A percentile compares a stretch with the other conserved stretches of the same genome.
Conservation (phyloP, 2,329 filamentous ascomycete genomes). For the Periconia macrospinosa region DNA sequence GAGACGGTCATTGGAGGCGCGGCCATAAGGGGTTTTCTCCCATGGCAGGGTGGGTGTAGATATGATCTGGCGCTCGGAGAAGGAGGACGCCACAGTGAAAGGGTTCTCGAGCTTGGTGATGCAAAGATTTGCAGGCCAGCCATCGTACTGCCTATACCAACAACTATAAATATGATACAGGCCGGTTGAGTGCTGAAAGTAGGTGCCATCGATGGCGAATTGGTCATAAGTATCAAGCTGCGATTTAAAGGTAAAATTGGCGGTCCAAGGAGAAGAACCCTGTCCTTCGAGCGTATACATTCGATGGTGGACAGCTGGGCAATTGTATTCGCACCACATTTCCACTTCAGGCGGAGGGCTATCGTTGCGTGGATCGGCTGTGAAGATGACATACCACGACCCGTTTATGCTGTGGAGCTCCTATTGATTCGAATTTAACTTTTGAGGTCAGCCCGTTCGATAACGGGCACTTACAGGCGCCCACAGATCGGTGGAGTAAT, state of each 20-base stretch:
- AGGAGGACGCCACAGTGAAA: constrained; percentile 50
- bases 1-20: constrained; percentile 49
- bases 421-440: no score
- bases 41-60: constrained; percentile 52
- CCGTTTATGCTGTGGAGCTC: constrained; percentile 52
- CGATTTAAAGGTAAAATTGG: constrained; percentile 48
- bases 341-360: constrained; percentile 51
- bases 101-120: constrained; percentile 54
- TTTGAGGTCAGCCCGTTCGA: no score
- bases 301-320: constrained; percentile 54
- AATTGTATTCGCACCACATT: constrained; percentile 53
- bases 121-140: constrained; percentile 57
- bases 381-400: constrained; percentile 58
- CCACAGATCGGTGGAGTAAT: constrained; percentile 54
- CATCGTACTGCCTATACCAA: constrained; percentile 48
- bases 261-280: constrained; percentile 49
- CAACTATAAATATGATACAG: constrained; percentile 46
- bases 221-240: constrained; percentile 56
- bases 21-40: constrained; percentile 56
- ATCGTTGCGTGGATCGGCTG: constrained; percentile 52
- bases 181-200: constrained; percentile 47
- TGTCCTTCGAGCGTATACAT: constrained; percentile 52
- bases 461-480: no score
- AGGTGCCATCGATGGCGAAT: constrained; percentile 58
- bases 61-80: constrained; percentile 52